Percentiles rank a stretch among this genome's conserved stretches.
phyloP scores from a whole-genome alignment of 805 yeast genomes.

The Yarrowia deformans region DNA sequence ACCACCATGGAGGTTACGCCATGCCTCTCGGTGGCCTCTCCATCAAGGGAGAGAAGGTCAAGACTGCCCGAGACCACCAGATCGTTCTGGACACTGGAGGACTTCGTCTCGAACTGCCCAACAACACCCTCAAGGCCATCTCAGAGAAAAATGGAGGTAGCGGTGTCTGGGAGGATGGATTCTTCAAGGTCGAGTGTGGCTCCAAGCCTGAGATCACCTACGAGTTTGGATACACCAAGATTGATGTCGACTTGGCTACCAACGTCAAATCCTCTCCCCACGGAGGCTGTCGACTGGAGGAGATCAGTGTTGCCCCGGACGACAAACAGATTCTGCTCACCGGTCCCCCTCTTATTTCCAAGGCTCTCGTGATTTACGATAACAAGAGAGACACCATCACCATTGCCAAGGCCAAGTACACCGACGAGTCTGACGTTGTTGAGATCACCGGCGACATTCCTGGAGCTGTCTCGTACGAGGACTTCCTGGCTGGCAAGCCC shows the following conservation, averaged over 20 bases:
- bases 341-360: neutral
- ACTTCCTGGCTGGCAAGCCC: neutral
- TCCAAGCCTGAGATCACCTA: neutral
- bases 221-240: neutral
- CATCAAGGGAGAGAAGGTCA: neutral
- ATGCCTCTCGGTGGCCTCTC: neutral
- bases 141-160: neutral
- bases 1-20: neutral
- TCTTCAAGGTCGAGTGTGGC: neutral
- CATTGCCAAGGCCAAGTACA: neutral
- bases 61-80: neutral
- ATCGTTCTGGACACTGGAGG: neutral
- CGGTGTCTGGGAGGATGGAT: too few species aligned
- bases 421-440: neutral
- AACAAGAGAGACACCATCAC: neutral
- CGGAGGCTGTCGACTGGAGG: neutral
- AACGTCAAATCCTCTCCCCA: neutral
- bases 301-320: neutral
- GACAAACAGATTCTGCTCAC: neutral
- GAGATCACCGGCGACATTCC: neutral
- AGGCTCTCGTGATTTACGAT: neutral
- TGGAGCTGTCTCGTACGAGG: neutral
- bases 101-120: neutral
- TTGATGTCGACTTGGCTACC: neutral
- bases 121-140: neutral